These are phyloP conservation scores for Stentor roeselii DNA, from an alignment of 73 alveolate genomes.

Conservation along the genomic window DNA sequence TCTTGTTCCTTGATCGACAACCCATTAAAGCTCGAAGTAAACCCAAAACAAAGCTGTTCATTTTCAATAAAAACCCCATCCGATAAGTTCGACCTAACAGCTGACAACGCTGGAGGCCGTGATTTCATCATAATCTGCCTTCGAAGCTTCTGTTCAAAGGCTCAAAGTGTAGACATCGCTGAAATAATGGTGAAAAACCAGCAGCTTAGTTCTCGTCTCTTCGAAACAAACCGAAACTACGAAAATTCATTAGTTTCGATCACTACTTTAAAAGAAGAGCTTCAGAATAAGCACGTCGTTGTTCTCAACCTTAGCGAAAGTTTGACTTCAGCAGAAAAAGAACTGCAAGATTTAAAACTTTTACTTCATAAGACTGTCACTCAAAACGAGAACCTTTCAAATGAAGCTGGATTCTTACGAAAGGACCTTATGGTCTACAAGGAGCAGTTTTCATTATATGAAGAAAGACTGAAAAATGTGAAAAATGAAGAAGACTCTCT, in stretches of 20 bases:
- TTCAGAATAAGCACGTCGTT: neutral
- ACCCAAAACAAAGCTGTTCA: neutral
- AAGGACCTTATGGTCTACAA: neutral
- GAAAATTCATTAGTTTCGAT: neutral
- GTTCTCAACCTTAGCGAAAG: neutral
- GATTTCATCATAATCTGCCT: neutral
- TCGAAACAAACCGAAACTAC: neutral
- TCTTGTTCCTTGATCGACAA: neutral
- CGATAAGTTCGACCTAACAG: neutral
- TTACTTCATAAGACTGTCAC: neutral
- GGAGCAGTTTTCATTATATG: neutral
- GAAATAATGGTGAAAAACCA: neutral
- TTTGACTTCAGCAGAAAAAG: neutral
- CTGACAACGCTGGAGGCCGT: neutral
- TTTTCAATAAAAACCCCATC: neutral
- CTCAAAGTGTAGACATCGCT: neutral
- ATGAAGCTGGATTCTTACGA: neutral
- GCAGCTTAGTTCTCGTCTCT: neutral
- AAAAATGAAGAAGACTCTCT: neutral
- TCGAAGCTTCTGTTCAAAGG: slow-evolving; percentile 18
- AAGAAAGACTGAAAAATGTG: neutral
- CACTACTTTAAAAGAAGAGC: neutral
- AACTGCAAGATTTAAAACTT: neutral
- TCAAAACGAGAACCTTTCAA: neutral
- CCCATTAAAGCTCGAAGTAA: neutral